Percentiles rank a stretch among this genome's conserved stretches.
Evolutionary conservation across 495 filamentous ascomycete species (phyloP).

Genomic region (Talaromyces stipitatus): DNA sequence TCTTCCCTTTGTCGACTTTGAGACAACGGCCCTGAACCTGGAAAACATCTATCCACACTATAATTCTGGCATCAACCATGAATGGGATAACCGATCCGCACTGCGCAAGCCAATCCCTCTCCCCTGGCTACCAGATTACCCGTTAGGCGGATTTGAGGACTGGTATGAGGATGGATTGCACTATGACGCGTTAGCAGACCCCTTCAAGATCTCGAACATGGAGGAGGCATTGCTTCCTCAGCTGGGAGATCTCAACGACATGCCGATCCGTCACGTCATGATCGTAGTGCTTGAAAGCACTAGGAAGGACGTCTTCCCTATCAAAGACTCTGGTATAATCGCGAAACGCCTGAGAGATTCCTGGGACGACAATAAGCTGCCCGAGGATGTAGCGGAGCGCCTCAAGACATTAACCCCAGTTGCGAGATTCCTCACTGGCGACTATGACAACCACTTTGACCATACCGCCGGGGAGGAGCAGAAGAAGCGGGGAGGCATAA

Average conservation of each 20-base stretch:
- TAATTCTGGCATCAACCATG: conserved; percentile 5
- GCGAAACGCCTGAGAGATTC: conserved; percentile 31
- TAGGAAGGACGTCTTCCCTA: conserved; percentile 40
- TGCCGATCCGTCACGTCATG: conserved; percentile 42
- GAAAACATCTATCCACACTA: background rate
- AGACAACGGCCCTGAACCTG: background rate
- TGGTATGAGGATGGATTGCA: conserved; percentile 22
- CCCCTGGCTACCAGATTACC: conserved; percentile 23
- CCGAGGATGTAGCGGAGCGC: conserved; percentile 18
- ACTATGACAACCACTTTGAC: conserved; percentile 28
- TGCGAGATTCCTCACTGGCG: conserved; percentile 34
- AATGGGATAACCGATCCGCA: conserved; percentile 12
- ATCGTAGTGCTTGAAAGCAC: conserved; percentile 42
- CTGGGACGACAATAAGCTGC: conserved; percentile 19
- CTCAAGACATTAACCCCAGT: conserved; percentile 34
- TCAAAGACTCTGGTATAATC: conserved; percentile 32
- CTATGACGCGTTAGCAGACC: conserved; percentile 32
- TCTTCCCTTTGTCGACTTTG: conserved; percentile 14
- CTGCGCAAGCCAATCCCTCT: conserved; percentile 15
- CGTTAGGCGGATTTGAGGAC: conserved; percentile 25
- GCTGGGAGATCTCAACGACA: conserved; percentile 20
- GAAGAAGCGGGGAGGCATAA: conserved; percentile 34
- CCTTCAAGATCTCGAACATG: conserved; percentile 40
- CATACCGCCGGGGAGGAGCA: conserved; percentile 17
- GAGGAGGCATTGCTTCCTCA: conserved; percentile 28